Evolutionary conservation across 257 asterid species (phyloP), one percentile per base, ranked within the genome.

Genomic region (Solanum tarapatanum): DNA sequence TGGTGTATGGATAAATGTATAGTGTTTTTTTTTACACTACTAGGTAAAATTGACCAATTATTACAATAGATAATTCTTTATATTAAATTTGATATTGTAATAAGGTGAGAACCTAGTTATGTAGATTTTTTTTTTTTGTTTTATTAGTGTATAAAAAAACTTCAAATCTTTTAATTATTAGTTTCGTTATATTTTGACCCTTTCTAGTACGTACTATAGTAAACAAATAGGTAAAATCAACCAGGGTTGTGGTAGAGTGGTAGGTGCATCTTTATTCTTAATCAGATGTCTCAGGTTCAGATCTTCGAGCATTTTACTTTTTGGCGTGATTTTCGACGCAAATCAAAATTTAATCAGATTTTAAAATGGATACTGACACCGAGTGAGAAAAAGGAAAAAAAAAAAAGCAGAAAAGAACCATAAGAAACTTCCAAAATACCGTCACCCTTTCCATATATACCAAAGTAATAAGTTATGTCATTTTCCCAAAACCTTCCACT

Each of bases 291-390:
- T 48, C 3, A 48, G 3, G 3, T 48, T 16, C 3, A 48, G 3
- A 48, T 48, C 55, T 45, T 45, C 19, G 7, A 48, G 8, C 0
- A 1, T 48, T 14, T 5, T 48, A 48, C 1, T 16, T 48, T 45
- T 48, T 2, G 8, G 8, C 8, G 5, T 1, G 0, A 5, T 48
- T 48, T 48, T 7, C 8, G 0, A 14, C 2, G 3, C 7, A 2
- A 48, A 0, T 48, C 23, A 48, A 48, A 51, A 51, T 51, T 51
- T 51, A 17, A 51, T 51, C 9, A 17, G 0, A 51, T 51, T 0
- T 4, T 51, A 51, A 51, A 16, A 2, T 16, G 23, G 1, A 14
- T 51, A 51, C 1, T 4, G 55, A 51, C 8, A 14, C 1, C 23
- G 3, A 5, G 0, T 5, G 8, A 0, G 23, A 51, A 48, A 48